Conservation (phyloP, 2,329 filamentous ascomycete species). For the Ophiostoma perfectum region DNA sequence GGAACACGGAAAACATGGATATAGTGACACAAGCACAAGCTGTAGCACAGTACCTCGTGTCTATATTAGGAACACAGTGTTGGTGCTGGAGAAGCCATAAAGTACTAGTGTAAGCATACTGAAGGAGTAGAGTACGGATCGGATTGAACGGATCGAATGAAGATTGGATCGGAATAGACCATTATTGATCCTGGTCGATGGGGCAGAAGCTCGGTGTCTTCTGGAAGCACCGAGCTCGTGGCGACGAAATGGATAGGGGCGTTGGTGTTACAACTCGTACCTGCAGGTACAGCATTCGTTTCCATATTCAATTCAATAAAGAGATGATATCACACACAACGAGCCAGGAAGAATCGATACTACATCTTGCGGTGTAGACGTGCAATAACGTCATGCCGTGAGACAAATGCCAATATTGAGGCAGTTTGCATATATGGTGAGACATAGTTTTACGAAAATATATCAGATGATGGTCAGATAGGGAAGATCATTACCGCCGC, state of each 20-base stretch:
- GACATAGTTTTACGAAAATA: background rate
- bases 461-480: background rate
- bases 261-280: background rate
- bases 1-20: slow-evolving; percentile 10
- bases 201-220: no score
- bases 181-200: no score
- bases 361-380: background rate
- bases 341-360: background rate
- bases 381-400: slow-evolving; percentile 11
- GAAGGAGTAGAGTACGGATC: no score
- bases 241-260: background rate
- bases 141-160: no score
- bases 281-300: background rate
- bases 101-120: no score
- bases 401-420: slow-evolving; percentile 3
- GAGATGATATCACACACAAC: background rate
- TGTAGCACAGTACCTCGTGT: slow-evolving; percentile 7
- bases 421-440: background rate
- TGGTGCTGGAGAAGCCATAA: background rate
- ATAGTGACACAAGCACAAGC: background rate
- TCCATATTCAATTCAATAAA: background rate
- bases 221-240: background rate
- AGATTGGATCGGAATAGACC: no score
- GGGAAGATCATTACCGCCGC: background rate
- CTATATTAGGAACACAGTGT: background rate